A percentile compares a stretch with the other conserved stretches of the same genome.
These are phyloP conservation scores for Thermothelomyces thermophilus DNA, from an alignment of 2,329 filamentous ascomycete species.

Conservation along the genomic window DNA sequence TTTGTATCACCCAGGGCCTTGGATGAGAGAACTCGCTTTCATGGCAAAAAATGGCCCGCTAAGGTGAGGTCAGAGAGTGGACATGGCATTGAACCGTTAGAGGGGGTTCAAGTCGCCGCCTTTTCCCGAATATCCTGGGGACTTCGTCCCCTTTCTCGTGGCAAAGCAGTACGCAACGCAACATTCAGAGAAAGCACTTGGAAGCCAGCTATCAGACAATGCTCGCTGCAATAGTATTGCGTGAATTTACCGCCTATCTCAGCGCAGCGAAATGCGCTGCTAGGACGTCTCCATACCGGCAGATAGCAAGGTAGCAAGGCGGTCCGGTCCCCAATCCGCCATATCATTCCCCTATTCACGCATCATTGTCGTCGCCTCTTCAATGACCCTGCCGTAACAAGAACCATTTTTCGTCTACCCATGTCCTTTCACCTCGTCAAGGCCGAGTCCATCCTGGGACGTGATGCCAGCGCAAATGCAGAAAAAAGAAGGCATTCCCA, in stretches of 20 bases:
- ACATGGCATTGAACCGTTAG: too few species aligned
- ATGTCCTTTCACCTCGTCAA: slow-evolving; percentile 10
- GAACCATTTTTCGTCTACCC: slow-evolving; percentile 3
- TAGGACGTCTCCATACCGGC: slow-evolving; percentile 7
- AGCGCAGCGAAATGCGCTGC: not conserved
- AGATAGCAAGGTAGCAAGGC: not conserved
- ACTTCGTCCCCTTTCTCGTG: too few species aligned
- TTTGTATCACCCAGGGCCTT: too few species aligned
- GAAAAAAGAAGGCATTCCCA: slow-evolving; percentile 5
- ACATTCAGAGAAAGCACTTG: too few species aligned
- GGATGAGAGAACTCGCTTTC: too few species aligned
- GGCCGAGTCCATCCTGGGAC: not conserved
- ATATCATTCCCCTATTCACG: not conserved
- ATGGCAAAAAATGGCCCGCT: too few species aligned
- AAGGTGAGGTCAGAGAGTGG: too few species aligned
- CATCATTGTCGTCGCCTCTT: not conserved
- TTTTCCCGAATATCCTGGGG: too few species aligned
- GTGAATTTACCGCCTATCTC: slow-evolving; percentile 8
- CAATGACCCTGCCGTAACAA: not conserved
- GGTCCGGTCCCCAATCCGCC: not conserved
- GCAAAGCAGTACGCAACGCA: too few species aligned
- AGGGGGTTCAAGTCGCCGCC: too few species aligned
- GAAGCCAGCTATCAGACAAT: too few species aligned
- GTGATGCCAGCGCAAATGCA: not conserved
- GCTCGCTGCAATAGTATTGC: slow-evolving; percentile 7